These are phyloP conservation scores for Anisodus tanguticus DNA, from an alignment of 257 asterid genomes.

Conservation along the genomic window DNA sequence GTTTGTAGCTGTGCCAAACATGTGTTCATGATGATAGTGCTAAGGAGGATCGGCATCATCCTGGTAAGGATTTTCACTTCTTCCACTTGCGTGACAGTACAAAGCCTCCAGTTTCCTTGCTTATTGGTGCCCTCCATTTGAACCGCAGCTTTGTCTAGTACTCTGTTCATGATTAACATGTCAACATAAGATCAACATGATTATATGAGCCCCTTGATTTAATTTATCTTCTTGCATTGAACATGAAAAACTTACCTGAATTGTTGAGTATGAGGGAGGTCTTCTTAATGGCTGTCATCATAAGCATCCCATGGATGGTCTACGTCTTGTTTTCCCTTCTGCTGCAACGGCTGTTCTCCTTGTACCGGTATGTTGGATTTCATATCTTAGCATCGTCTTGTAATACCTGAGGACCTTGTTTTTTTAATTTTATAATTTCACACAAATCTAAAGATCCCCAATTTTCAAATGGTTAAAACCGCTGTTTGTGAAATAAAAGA, in stretches of 20 bases:
- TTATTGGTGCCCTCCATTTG: conserved; percentile 24
- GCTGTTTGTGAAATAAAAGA: background rate
- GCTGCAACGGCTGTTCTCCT: conserved; percentile 67
- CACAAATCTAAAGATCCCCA: background rate
- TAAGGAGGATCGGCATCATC: conserved; percentile 67
- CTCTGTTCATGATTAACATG: conserved; percentile 36
- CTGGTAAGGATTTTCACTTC: conserved; percentile 63
- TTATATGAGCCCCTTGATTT: background rate
- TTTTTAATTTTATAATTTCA: background rate
- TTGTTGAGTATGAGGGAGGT: conserved; percentile 64
- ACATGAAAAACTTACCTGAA: conserved; percentile 47
- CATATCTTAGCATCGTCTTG: background rate
- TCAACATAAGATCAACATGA: background rate
- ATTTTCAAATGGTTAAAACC: conserved; percentile 14
- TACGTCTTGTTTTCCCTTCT: conserved; percentile 87
- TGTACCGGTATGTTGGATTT: conserved; percentile 56
- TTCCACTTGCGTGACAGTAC: conserved; percentile 72
- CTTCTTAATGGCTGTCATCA: conserved; percentile 88
- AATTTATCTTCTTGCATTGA: background rate
- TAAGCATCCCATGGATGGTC: conserved; percentile 91
- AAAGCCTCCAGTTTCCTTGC: conserved; percentile 59
- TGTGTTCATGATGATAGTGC: conserved; percentile 69
- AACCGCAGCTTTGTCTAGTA: conserved; percentile 72
- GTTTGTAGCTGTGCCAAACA: conserved; percentile 78
- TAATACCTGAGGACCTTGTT: background rate